A percentile compares a stretch with the other conserved stretches of the same genome.
Conservation (phyloP, 176 grass and related monocot species). For the Triticum monococcum region DNA sequence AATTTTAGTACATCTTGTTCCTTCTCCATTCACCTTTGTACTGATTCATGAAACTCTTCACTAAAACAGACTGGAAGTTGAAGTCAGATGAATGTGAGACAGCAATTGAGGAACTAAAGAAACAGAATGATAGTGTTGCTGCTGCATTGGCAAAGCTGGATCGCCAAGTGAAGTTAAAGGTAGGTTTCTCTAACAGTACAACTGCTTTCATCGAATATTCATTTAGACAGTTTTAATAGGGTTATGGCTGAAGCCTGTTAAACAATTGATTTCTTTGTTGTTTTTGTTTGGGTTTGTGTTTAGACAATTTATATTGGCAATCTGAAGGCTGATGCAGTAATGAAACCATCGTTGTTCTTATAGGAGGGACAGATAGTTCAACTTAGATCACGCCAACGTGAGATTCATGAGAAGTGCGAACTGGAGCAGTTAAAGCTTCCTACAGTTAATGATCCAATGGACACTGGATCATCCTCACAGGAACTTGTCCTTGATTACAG, state of each 20-base stretch:
- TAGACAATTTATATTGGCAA: not conserved
- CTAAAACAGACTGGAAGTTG: slow-evolving; percentile 75
- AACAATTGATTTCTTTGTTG: slow-evolving; percentile 15
- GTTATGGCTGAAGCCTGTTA: slow-evolving; percentile 18
- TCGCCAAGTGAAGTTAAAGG: slow-evolving; percentile 81
- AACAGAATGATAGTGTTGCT: slow-evolving; percentile 67
- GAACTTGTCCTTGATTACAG: slow-evolving; percentile 64
- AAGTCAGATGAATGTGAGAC: slow-evolving; percentile 94
- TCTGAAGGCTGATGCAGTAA: slow-evolving; percentile 8
- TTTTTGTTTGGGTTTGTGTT: slow-evolving; percentile 27
- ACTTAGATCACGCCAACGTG: slow-evolving; percentile 54
- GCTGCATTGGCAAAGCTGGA: slow-evolving; percentile 65
- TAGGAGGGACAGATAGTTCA: slow-evolving; percentile 74
- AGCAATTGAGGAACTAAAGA: slow-evolving; percentile 73
- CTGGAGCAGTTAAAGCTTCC: slow-evolving; percentile 92
- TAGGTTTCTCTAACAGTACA: slow-evolving; percentile 36
- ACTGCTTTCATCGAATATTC: not conserved
- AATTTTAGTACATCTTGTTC: slow-evolving; percentile 8
- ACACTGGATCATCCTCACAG: slow-evolving; percentile 52
- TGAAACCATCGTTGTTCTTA: slow-evolving; percentile 32
- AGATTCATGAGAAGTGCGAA: slow-evolving; percentile 84
- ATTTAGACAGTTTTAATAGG: not conserved
- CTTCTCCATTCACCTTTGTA: slow-evolving; percentile 21
- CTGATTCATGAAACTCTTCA: slow-evolving; percentile 25
- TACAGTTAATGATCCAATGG: slow-evolving; percentile 76